Base-by-base conservation (phyloP, 805 yeast genomes). In the Barnettozyma vustinii region DNA sequence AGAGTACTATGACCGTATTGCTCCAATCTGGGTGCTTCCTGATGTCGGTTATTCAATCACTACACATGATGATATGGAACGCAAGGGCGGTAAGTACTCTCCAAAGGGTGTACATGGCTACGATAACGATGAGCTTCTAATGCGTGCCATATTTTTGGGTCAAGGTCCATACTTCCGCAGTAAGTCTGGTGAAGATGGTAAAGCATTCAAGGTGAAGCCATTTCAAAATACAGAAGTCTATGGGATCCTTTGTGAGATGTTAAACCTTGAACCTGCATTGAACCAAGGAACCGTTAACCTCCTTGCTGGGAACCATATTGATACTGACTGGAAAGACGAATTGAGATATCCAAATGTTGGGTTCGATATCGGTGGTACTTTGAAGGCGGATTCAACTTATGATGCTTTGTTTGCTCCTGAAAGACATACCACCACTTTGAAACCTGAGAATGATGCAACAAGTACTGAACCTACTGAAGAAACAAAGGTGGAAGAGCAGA, bases 1-100 rank as follows among this genome's bases (percentile, higher is more conserved):
- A 16, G 44, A 57, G 44, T 84, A 73, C 60, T 70, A 75, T 49
- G 71, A 79, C 42, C 73, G 96, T 52, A 70, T 89, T 19, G 95
- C 97, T 0, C 96, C 96, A 1, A 65, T 91, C 26, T 87, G 96
- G 92, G 63, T 91, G 4, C 71, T 91, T 2, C 97, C 97, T 0
- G 77, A 83, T 33, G 81, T 87, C 6, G 97, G 97, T 0, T 91
- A 84, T 67, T 75, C 86, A 0, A 65, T 90, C 15, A 76, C 87
- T 2, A 86, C 90, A 0, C 76, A 73, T 48, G 73, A 72, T 18
- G 76, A 76, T 50, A 78, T 80, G 76, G 73, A 74, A 21, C 52
- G 60, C 21, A 50, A 58, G 42, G 42, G 49, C 20, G 56, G 61
- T 33, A 46, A 54, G 18, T 55, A 59, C 46, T 26, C 51, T 16